Conservation (phyloP, 352 stramenopile species). For the Globisporangium okanoganense region DNA sequence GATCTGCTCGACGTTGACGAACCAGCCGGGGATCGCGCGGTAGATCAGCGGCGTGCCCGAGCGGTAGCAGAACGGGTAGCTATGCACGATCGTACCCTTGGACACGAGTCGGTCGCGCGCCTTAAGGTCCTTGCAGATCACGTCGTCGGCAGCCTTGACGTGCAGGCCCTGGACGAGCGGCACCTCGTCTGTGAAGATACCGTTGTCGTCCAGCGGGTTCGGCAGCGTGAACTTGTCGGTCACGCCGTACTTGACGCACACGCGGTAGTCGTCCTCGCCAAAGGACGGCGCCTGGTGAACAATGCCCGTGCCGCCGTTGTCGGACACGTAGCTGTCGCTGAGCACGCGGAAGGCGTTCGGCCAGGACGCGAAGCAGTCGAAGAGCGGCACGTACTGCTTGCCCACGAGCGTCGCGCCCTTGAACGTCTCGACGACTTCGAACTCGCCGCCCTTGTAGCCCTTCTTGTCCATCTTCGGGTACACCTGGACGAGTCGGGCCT, state of each 20-base stretch:
- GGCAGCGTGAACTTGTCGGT: slow-evolving; percentile 94
- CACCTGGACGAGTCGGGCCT: slow-evolving; percentile 92
- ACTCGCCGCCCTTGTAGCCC: slow-evolving; percentile 93
- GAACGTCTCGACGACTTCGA: slow-evolving; percentile 90
- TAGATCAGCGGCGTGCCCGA: slow-evolving; percentile 99
- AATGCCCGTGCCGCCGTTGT: slow-evolving; percentile 96
- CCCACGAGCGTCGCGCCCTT: slow-evolving; percentile 93
- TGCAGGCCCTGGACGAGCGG: slow-evolving; percentile 92
- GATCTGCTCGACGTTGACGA: slow-evolving; percentile 98
- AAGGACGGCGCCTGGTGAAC: slow-evolving; percentile 99
- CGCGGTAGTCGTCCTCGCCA: slow-evolving; percentile 99
- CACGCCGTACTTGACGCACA: slow-evolving; percentile 95
- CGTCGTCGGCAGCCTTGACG: slow-evolving; percentile 98
- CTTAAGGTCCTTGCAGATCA: slow-evolving; percentile 96
- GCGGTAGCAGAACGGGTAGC: slow-evolving; percentile 99
- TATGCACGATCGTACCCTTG: slow-evolving; percentile 97
- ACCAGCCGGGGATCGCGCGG: slow-evolving; percentile 98
- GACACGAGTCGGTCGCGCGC: slow-evolving; percentile 92
- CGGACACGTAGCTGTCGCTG: slow-evolving; percentile 98
- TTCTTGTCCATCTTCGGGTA: slow-evolving; percentile 98
- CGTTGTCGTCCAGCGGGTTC: slow-evolving; percentile 97
- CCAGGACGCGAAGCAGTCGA: slow-evolving; percentile 93
- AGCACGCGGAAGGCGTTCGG: slow-evolving; percentile 94
- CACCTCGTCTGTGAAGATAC: slow-evolving; percentile 93
- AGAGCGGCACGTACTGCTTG: slow-evolving; percentile 96